Conservation (phyloP, 257 asterid genomes). For the Plantago elongata region DNA sequence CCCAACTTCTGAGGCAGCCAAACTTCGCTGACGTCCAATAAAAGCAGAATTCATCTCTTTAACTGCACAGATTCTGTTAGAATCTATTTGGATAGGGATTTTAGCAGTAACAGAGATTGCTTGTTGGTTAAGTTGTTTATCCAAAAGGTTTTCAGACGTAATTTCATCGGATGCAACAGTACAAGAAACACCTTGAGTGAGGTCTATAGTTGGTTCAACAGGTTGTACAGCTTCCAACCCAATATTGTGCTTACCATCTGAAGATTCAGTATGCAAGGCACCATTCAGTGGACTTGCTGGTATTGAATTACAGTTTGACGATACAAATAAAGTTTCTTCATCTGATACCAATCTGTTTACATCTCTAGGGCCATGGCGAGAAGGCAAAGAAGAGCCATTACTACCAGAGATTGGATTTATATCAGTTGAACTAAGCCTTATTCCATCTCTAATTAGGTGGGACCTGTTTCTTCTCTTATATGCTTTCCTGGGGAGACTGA, state of each 20-base stretch:
- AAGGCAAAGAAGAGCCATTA: constrained; percentile 50
- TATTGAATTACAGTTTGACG: constrained; percentile 28
- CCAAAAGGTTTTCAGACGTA: constrained; percentile 30
- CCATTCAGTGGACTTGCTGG: constrained; percentile 37
- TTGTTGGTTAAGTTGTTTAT: constrained; percentile 38
- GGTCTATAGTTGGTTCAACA: constrained; percentile 35
- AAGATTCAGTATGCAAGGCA: constrained; percentile 26
- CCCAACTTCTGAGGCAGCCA: constrained; percentile 30
- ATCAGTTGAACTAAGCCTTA: constrained; percentile 56
- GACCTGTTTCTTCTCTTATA: constrained; percentile 66
- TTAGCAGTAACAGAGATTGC: constrained; percentile 29
- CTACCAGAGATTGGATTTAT: constrained; percentile 36
- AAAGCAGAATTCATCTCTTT: constrained; percentile 30
- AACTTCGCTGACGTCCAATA: constrained; percentile 33
- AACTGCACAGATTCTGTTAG: constrained; percentile 25
- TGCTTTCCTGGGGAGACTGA: constrained; percentile 60
- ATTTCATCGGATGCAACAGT: constrained; percentile 28
- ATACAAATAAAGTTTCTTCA: constrained; percentile 30
- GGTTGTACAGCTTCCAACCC: constrained; percentile 37
- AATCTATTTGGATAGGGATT: constrained; percentile 30
- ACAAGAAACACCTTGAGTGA: constrained; percentile 23
- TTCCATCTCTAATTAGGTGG: constrained; percentile 59
- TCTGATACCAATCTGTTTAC: constrained; percentile 35
- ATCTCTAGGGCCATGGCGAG: constrained; percentile 40
- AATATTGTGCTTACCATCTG: constrained; percentile 34